Evolutionary conservation across 1,139 yeast genomes (phyloP), one percentile per base, ranked within the genome.

Genomic region (Scheffersomyces segobiensis): DNA sequence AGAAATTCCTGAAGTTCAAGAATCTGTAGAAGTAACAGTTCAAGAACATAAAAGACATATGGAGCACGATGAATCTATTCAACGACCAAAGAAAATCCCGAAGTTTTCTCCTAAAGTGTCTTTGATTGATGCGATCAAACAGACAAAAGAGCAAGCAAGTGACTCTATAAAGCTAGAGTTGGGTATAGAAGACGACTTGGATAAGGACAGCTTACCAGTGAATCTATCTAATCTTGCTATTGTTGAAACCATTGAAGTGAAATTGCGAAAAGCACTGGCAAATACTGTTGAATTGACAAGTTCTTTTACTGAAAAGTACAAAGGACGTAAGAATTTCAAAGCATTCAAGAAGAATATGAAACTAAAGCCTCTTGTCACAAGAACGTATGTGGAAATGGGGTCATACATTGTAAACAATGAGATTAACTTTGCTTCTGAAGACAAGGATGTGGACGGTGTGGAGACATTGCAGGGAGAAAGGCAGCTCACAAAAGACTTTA

Each of bases 251-350:
- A 71, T 75, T 3, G 76, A 73, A 20, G 59, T 78, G 2, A 57
- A 59, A 17, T 42, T 68, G 10, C 63, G 72, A 49, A 49, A 26
- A 20, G 55, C 8, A 2, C 52, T 42, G 5, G 49, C 22, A 3
- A 56, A 53, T n/a, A 50, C 56, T 17, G 24, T 8, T 24, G 50
- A 48, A 12, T 21, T 48, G 17, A 48, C 26, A n/a, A 20, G n/a
- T 20, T 48, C 50, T 3, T 48, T 48, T 20, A 57, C 55, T 19
- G 57, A 54, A 5, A 53, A 57, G 5, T 70, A 69, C 55, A 53
- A 59, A 2, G 73, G 71, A 2, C 67, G 79, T 5, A 77, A 72
- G 57, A 79, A 79, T 60, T 78, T 78, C 64, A 80, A 80, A 60
- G 70, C 62, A 3, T 80, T 80, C 63, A 66, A 62, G 21, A 79